Evolutionary conservation across 345 rosid species (phyloP), one percentile per base, ranked within the genome.

Genomic region (Linum tenue): DNA sequence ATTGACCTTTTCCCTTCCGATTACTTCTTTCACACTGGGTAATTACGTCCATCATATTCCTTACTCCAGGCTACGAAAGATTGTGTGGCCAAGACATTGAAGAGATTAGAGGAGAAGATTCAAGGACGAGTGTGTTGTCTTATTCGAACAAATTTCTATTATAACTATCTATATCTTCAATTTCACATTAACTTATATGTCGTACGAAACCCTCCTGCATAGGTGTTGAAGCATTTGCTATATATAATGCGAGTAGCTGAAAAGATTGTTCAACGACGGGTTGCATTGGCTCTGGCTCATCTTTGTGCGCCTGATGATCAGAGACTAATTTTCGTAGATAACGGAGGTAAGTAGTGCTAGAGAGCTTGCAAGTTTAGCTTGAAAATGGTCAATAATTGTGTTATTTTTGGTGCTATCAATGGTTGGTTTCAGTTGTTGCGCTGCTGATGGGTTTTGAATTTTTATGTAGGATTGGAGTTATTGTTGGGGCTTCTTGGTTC

Each of bases 101-200:
- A 95, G 80, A 85, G 99, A 78, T 73, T 95, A 66, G 99, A 95
- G 81, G 97, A 95, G 82, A 95, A 91, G 77, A 91, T 89, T 74
- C 92, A 84, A 70, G 97, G 97, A 68, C 84, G 95, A 69, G 99
- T 95, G 77, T 73, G 92, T 78, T 62, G 31, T 22, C 31, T 22
- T 22, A 22, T 22, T 22, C 31, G 31, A 22, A 22, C 31, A 22
- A 22, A 22, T 22, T 22, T 22, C 31, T 22, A 22, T 22, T 22
- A 22, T 22, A 22, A 22, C 31, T 22, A 22, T 22, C 31, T 22
- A 22, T 22, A 22, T 22, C 31, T 22, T 22, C 31, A 22, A 22
- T 22, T 22, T 22, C 31, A 22, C 31, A 22, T 22, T 22, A 22
- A 22, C 31, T 22, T 22, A 22, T 22, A 22, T 22, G 31, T 22